Percentiles rank a stretch among this genome's conserved stretches.
phyloP scores from a whole-genome alignment of 192 early-diverging fungal species.

The Umbelopsis vinacea region DNA sequence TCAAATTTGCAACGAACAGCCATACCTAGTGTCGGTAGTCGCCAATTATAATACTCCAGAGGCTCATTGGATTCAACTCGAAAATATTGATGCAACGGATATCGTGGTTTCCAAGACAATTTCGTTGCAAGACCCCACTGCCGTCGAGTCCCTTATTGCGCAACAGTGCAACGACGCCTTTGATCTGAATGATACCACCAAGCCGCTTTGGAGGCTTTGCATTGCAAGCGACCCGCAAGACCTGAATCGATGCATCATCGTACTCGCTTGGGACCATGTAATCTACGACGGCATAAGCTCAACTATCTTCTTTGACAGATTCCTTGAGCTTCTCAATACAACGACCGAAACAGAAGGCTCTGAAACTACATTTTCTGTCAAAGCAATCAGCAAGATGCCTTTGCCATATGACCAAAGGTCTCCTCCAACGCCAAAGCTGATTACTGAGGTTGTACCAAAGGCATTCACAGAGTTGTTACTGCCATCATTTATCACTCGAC shows the following conservation, averaged over 20 bases:
- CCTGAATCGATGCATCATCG: constrained; percentile 3
- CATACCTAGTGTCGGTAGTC: constrained; percentile 18
- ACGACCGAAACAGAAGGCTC: not conserved
- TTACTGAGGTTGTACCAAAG: constrained; percentile 24
- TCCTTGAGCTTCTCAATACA: constrained; percentile 24
- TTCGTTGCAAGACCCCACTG: not conserved
- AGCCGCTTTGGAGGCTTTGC: constrained; percentile 35
- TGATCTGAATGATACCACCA: constrained; percentile 10
- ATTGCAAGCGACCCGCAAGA: constrained; percentile 11
- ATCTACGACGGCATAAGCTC: constrained; percentile 39
- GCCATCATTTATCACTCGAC: constrained; percentile 1
- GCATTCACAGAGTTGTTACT: constrained; percentile 19
- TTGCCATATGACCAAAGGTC: constrained; percentile 22
- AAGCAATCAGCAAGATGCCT: not conserved
- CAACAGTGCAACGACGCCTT: constrained; percentile 22
- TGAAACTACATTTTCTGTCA: constrained; percentile 1
- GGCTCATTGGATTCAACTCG: constrained; percentile 28
- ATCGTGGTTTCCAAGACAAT: constrained; percentile 7
- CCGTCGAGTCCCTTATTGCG: constrained; percentile 14
- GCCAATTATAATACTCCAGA: not conserved
- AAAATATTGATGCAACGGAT: constrained; percentile 12
- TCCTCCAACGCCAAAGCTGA: not conserved
- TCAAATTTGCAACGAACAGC: constrained; percentile 24
- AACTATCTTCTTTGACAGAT: constrained; percentile 27
- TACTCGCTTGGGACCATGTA: constrained; percentile 25